Evolutionary conservation across 2,329 filamentous ascomycete genomes (phyloP), one percentile per base, ranked within the genome.

Genomic region (Trichoderma arundinaceum): DNA sequence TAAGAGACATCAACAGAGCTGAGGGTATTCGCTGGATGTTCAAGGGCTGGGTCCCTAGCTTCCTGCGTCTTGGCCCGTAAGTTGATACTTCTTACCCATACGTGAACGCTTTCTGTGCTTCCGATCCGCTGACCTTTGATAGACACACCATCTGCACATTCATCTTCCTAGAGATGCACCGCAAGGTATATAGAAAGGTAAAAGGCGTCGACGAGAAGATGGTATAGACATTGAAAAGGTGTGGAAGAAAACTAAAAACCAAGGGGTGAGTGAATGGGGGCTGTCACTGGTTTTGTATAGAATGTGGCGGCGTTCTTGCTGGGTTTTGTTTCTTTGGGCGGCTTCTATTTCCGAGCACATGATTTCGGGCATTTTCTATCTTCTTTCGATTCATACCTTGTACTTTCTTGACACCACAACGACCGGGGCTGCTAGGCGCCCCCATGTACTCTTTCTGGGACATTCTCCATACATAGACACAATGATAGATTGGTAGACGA

Each of bases 101-200:
- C 19, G 8, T 17, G 1, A 17, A 15, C 19, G 3, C 5, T 28
- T 12, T 28, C 7, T 15, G 1, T 17, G 8, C 7, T 19, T 19
- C 12, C n/a, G 35, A 2, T 12, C 17, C 39, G 17, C 41, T 56
- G 19, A 57, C 54, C 0, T 49, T 13, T n/a, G 39, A 33, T 57
- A 87, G 85, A 41, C 92, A 96, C 80, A 96, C 92, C 7, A 91
- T 96, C 67, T 90, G 90, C 72, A 96, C 92, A 41, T 94, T 96
- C 77, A 76, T 96, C 73, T 94, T 95, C 77, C 77, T 96, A 74
- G 92, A 96, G 77, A 88, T 92, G 76, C 92, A 96, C 78, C 92
- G 94, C 80, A 92, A 90, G 77, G 76, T 88, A 32, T 96, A 92
- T 78, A 84, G 85, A 76, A 82, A 81, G 68, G 68, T 87, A 60